Conservation (phyloP, 306 rosid species). For the Begonia masoniana region DNA sequence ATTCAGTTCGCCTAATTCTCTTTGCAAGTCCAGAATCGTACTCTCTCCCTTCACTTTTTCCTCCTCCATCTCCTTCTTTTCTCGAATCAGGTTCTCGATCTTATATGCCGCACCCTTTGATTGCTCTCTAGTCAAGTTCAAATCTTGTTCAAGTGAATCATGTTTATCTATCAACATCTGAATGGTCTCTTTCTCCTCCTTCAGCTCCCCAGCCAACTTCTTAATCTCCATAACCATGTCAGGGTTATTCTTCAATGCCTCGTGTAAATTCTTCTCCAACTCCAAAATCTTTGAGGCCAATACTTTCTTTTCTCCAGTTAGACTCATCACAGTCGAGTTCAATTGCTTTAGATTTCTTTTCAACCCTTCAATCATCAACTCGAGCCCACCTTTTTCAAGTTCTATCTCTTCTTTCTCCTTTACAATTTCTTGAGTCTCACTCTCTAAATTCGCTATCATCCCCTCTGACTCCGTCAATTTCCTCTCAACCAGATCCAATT, state of each 20-base stretch:
- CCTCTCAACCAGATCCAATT: conserved; percentile 25
- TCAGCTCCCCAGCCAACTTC: conserved; percentile 19
- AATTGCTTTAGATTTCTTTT: conserved; percentile 23
- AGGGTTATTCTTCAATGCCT: conserved; percentile 18
- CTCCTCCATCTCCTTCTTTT: conserved; percentile 26
- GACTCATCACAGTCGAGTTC: conserved; percentile 9
- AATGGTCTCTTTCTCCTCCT: conserved; percentile 26
- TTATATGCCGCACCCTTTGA: conserved; percentile 10
- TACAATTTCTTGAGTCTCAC: conserved; percentile 14
- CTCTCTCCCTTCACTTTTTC: conserved; percentile 17
- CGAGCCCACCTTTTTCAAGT: conserved; percentile 10
- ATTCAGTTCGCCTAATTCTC: conserved; percentile 17
- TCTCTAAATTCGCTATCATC: conserved; percentile 24
- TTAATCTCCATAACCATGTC: conserved; percentile 22
- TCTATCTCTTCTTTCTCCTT: conserved; percentile 33
- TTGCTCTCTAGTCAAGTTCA: conserved; percentile 19
- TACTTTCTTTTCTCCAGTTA: conserved; percentile 12
- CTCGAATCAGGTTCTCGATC: conserved; percentile 22
- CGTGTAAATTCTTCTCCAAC: conserved; percentile 20
- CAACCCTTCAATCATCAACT: conserved; percentile 14
- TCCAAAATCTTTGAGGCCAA: conserved; percentile 14
- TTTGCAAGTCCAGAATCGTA: conserved; percentile 27
- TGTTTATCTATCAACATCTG: conserved; percentile 19
- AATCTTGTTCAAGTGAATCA: conserved; percentile 2
- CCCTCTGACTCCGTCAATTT: conserved; percentile 14